Base-by-base conservation (phyloP, 352 stramenopile genomes). In the Saprolegnia diclina region DNA sequence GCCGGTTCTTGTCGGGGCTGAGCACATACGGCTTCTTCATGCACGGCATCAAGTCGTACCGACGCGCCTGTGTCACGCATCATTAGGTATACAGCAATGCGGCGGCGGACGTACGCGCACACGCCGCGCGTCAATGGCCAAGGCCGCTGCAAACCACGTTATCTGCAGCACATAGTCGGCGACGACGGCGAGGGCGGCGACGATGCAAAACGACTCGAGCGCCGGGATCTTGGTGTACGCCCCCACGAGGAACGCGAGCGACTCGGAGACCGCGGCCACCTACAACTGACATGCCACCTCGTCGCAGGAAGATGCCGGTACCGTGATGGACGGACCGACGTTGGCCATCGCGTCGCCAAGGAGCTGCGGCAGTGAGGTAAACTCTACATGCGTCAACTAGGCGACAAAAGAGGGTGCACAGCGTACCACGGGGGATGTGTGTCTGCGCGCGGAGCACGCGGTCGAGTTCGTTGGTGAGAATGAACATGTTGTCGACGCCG, bases 401-500 rank as follows among this genome's bases (percentile, higher is more conserved):
- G 16, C 3, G 22, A 59, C 45, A 24, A 24, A 9, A 5, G 3
- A 21, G 32, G 3, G 29, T 1, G 35, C 1, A n/a, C n/a, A 46
- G 35, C 44, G n/a, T 48, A 69, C 63, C 45, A 5, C 50, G 45
- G 7, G 63, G 50, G n/a, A 69, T 61, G 40, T 69, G 45, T 4
- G 63, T 24, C 29, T 80, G 83, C 18, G 85, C 37, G 5, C 68
- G 74, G 13, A 75, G 72, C 11, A 92, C 76, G 16, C 85, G 78
- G 48, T 93, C 85, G 59, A 93, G 90, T 59, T 96, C 87, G 70
- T 94, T 93, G 19, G 88, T 94, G 4, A 97, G 67, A 71, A 97
- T 95, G 67, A 97, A 96, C 87, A 96, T 96, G 72, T 97, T 97
- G 76, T 97, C 90, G 35, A 97, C 88, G 19, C 90, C 90, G 64